Evolutionary conservation across 306 rosid species (phyloP).

Genomic region (Psophocarpus tetragonolobus): DNA sequence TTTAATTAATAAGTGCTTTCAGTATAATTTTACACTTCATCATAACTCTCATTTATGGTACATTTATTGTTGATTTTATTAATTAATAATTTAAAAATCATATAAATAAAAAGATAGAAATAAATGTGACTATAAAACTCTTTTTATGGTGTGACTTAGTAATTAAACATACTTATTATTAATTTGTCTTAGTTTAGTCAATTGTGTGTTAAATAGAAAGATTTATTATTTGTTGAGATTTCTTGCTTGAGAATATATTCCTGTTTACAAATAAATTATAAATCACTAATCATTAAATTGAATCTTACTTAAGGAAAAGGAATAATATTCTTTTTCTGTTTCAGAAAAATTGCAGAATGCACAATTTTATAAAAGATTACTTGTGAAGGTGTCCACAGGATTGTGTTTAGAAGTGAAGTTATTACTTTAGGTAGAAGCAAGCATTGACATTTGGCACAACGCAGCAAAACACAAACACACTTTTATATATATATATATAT

Average conservation of each 20-base stretch:
- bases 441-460: background rate
- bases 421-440: background rate
- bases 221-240: background rate
- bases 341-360: background rate
- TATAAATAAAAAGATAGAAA: no score
- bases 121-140: no score
- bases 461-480: background rate
- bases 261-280: background rate
- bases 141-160: no score
- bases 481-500: no score
- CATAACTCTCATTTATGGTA: no score
- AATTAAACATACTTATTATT: no score
- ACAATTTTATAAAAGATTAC: background rate
- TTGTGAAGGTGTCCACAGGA: background rate
- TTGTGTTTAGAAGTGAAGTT: background rate
- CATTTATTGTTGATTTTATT: no score
- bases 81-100: no score
- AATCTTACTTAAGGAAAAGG: background rate
- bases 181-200: background rate
- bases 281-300: background rate
- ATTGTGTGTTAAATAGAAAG: background rate
- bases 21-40: no score
- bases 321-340: background rate
- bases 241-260: background rate
- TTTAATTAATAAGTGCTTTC: no score